phyloP scores from a whole-genome alignment of 495 filamentous ascomycete species.

The Stereocaulon alpinum region DNA sequence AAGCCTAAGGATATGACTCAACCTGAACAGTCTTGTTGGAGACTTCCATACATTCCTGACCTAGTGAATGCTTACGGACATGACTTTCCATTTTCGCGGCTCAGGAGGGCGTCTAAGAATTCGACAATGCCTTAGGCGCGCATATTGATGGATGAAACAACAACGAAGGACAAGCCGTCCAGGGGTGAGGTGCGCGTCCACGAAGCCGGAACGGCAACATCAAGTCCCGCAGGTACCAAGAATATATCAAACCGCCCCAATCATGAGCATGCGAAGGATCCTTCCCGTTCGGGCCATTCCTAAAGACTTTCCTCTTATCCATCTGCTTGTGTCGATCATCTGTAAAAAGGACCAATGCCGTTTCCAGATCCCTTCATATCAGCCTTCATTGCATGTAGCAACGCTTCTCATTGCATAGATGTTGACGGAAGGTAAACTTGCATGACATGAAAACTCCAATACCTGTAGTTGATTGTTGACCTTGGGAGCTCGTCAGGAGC shows the following conservation, averaged over 20 bases:
- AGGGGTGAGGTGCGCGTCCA: background rate
- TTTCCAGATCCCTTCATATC: background rate
- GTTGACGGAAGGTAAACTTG: background rate
- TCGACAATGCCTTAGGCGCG: background rate
- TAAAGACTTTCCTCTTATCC: background rate
- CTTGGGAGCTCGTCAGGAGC: too few relatives aligned
- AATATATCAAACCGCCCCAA: background rate
- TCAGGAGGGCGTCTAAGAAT: too few relatives aligned
- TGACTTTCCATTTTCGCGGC: too few relatives aligned
- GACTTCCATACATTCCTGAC: too few relatives aligned
- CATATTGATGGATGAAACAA: background rate
- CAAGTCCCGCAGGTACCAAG: background rate
- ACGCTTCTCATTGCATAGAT: background rate
- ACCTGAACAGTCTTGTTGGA: too few relatives aligned
- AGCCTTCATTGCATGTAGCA: background rate
- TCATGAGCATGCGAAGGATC: background rate
- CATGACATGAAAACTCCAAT: background rate
- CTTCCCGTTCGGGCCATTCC: background rate
- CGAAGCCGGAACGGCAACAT: background rate
- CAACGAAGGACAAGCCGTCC: background rate
- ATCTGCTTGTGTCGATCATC: background rate
- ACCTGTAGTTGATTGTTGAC: too few relatives aligned
- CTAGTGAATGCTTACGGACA: too few relatives aligned
- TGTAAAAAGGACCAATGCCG: background rate
- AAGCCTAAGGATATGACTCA: too few relatives aligned